Evolutionary conservation across 1,139 yeast species (phyloP).

Genomic region (Debaryomyces sp.): DNA sequence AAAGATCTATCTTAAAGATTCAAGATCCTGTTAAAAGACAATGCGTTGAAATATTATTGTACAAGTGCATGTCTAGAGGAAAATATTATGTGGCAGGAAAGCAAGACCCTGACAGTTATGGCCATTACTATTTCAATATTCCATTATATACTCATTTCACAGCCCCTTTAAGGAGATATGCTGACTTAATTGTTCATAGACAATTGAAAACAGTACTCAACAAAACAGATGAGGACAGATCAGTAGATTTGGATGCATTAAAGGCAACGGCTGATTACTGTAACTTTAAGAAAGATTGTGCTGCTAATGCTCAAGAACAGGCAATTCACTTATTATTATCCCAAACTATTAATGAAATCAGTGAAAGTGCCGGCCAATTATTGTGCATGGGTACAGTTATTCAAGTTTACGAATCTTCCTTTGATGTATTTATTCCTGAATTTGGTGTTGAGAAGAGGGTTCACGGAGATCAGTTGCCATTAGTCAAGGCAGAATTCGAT

Average conservation of each 20-base stretch:
- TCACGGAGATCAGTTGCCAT: constrained; percentile 95
- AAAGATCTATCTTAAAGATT: constrained; percentile 67
- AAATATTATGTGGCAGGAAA: constrained; percentile 88
- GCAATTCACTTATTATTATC: constrained; percentile 85
- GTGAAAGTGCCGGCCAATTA: constrained; percentile 77
- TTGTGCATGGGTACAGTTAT: constrained; percentile 84
- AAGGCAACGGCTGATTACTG: constrained; percentile 89
- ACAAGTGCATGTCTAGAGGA: constrained; percentile 86
- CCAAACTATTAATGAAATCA: constrained; percentile 79
- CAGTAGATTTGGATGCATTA: constrained; percentile 63
- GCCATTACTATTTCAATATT: constrained; percentile 78
- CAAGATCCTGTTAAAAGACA: constrained; percentile 66
- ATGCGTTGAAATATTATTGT: constrained; percentile 78
- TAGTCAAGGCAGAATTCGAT: constrained; percentile 90
- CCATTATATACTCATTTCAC: constrained; percentile 92
- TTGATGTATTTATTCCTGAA: constrained; percentile 92
- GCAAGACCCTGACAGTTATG: constrained; percentile 75
- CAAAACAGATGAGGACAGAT: constrained; percentile 22
- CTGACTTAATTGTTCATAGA: constrained; percentile 90
- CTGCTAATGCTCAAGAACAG: constrained; percentile 91
- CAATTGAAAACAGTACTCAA: constrained; percentile 74
- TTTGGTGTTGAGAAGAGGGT: constrained; percentile 97
- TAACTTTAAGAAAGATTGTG: constrained; percentile 94
- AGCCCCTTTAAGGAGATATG: constrained; percentile 90
- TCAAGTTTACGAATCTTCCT: constrained; percentile 94